These are phyloP conservation scores for Dunaliella primolecta DNA, from an alignment of 139 green algal genomes.

Conservation along the genomic window DNA sequence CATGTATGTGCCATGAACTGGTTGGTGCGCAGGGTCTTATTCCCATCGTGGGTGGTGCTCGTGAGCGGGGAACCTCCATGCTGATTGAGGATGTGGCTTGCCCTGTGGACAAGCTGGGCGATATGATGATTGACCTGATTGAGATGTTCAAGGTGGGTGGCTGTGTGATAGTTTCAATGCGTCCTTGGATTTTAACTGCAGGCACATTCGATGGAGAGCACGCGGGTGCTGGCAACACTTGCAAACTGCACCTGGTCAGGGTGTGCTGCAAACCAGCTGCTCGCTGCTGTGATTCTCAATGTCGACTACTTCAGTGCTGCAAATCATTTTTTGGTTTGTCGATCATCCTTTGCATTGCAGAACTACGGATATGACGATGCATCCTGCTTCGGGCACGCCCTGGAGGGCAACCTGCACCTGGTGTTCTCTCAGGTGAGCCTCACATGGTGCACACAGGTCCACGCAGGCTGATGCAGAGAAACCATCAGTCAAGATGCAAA, in stretches of 20 bases:
- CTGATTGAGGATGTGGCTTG: constrained; percentile 98
- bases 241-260: no score
- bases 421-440: constrained; percentile 84
- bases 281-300: no score
- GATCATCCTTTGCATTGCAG: no score
- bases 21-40: constrained; percentile 88
- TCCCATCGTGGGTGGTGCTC: constrained; percentile 88
- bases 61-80: constrained; percentile 91
- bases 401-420: constrained; percentile 97
- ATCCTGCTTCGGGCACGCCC: constrained; percentile 93
- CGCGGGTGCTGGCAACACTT: not conserved
- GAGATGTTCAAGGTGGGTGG: constrained; percentile 34
- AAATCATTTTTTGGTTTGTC: no score
- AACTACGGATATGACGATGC: constrained; percentile 86
- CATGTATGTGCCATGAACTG: no score
- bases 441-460: not conserved
- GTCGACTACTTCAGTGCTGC: no score
- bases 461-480: no score
- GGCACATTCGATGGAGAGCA: no score
- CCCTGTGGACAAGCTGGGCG: constrained; percentile 90
- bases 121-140: constrained; percentile 96
- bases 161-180: not conserved
- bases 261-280: no score
- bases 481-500: no score
- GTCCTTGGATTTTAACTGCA: not conserved